A percentile compares a stretch with the other conserved stretches of the same genome.
Conservation (phyloP, 306 rosid genomes). For the Vicia sativa region DNA sequence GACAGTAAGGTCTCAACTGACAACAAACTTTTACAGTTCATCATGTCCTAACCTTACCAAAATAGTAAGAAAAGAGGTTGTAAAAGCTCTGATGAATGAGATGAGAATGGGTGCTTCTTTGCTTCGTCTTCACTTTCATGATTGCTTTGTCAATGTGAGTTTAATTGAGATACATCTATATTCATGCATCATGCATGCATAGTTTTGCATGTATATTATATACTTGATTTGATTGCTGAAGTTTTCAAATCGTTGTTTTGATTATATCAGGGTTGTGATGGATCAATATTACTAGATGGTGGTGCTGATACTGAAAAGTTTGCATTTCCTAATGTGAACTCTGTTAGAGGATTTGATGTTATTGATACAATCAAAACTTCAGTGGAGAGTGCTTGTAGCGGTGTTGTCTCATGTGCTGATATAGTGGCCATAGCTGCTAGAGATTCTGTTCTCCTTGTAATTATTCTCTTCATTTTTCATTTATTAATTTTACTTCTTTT, state of each 20-base stretch:
- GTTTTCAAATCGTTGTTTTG: neutral
- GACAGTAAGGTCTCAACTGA: constrained; percentile 56
- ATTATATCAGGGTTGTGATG: constrained; percentile 81
- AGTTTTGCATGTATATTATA: neutral
- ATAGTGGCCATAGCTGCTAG: constrained; percentile 77
- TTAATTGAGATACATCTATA: neutral
- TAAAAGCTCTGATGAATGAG: constrained; percentile 60
- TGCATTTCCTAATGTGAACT: constrained; percentile 71
- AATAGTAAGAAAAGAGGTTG: constrained; percentile 64
- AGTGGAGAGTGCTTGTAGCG: constrained; percentile 74
- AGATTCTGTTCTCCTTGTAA: constrained; percentile 82
- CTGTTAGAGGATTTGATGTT: constrained; percentile 80
- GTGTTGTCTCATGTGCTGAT: constrained; percentile 90
- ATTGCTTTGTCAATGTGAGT: constrained; percentile 89
- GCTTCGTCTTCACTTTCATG: constrained; percentile 93
- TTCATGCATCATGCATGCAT: neutral
- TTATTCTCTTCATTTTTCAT: too few species aligned
- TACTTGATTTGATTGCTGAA: too few species aligned
- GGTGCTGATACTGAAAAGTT: constrained; percentile 54
- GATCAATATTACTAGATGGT: constrained; percentile 72
- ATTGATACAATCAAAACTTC: constrained; percentile 73
- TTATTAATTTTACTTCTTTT: too few species aligned
- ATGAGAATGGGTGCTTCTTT: constrained; percentile 89
- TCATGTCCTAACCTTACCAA: constrained; percentile 63
- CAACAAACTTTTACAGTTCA: constrained; percentile 61